Conservation (phyloP, 768 basidiomycete genomes). For the Leccinum boreale region DNA sequence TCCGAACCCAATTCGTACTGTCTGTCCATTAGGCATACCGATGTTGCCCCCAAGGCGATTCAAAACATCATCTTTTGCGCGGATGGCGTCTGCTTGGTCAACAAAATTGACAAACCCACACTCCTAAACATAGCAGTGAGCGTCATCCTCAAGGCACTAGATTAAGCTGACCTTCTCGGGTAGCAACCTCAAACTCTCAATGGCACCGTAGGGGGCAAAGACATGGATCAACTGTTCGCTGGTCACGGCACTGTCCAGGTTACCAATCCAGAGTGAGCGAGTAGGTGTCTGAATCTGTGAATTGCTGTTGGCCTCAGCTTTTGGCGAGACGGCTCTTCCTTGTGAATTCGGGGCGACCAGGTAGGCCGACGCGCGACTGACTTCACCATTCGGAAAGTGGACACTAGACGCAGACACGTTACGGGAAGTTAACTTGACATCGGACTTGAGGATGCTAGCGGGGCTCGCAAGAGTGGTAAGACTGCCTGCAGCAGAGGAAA, state of each 20-base stretch:
- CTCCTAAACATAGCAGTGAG: slow-evolving; percentile 56
- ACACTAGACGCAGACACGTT: slow-evolving; percentile 47
- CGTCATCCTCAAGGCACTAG: background rate
- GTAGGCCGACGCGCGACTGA: slow-evolving; percentile 61
- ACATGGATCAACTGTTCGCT: slow-evolving; percentile 94
- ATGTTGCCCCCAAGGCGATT: slow-evolving; percentile 94
- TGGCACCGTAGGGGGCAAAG: slow-evolving; percentile 95
- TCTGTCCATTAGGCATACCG: slow-evolving; percentile 91
- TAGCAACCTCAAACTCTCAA: slow-evolving; percentile 90
- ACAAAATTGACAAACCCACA: slow-evolving; percentile 99
- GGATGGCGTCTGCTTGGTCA: slow-evolving; percentile 91
- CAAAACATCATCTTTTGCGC: slow-evolving; percentile 96
- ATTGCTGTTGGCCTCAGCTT: slow-evolving; percentile 59
- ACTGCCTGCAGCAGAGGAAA: slow-evolving; percentile 38
- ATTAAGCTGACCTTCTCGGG: slow-evolving; percentile 81
- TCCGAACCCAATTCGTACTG: slow-evolving; percentile 96
- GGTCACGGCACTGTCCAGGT: slow-evolving; percentile 91
- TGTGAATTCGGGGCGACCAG: slow-evolving; percentile 64
- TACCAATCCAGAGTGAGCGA: slow-evolving; percentile 97
- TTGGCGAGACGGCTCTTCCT: slow-evolving; percentile 80
- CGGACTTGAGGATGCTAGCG: slow-evolving; percentile 55
- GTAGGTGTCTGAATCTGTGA: slow-evolving; percentile 90
- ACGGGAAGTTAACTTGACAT: slow-evolving; percentile 48
- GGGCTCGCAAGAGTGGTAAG: slow-evolving; percentile 27
- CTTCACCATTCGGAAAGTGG: slow-evolving; percentile 67